Percentiles rank a stretch among this genome's conserved stretches.
Conservation (phyloP, 257 asterid species). For the Lycium barbarum region DNA sequence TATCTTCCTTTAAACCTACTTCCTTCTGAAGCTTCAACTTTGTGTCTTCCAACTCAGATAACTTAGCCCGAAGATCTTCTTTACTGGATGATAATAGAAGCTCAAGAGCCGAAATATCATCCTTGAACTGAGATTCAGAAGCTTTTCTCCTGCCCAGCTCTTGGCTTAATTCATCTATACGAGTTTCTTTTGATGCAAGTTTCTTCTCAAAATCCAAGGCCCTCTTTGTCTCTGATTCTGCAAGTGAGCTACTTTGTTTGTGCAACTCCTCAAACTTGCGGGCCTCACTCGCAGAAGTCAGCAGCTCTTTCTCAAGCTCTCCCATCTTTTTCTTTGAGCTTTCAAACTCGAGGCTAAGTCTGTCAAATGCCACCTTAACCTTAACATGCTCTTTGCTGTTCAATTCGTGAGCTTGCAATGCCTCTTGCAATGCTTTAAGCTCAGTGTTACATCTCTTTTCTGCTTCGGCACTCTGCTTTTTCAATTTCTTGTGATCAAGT, state of each 20-base stretch:
- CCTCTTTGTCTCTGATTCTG: conserved; percentile 68
- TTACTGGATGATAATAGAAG: conserved; percentile 47
- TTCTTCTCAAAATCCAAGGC: conserved; percentile 66
- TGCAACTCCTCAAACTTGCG: conserved; percentile 60
- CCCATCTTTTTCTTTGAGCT: conserved; percentile 64
- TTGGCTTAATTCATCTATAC: conserved; percentile 51
- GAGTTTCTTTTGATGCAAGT: conserved; percentile 72
- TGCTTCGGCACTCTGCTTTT: no score
- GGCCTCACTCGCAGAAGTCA: conserved; percentile 56
- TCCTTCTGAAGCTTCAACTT: conserved; percentile 61
- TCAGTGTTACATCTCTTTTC: no score
- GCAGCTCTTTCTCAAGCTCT: conserved; percentile 61
- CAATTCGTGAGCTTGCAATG: conserved; percentile 53
- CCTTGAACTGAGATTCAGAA: conserved; percentile 63
- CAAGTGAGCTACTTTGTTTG: conserved; percentile 63
- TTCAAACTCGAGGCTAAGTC: conserved; percentile 64
- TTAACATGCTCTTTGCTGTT: conserved; percentile 56
- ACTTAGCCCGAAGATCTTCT: conserved; percentile 52
- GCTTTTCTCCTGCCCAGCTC: conserved; percentile 60
- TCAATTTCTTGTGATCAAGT: conserved; percentile 44
- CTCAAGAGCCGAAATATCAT: conserved; percentile 56
- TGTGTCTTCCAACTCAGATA: conserved; percentile 55
- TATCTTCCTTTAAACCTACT: conserved; percentile 48
- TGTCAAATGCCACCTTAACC: conserved; percentile 61
- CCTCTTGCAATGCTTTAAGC: no score